phyloP scores from a whole-genome alignment of 1,284 basidiomycete genomes.

The Xerocomus minutiporus region DNA sequence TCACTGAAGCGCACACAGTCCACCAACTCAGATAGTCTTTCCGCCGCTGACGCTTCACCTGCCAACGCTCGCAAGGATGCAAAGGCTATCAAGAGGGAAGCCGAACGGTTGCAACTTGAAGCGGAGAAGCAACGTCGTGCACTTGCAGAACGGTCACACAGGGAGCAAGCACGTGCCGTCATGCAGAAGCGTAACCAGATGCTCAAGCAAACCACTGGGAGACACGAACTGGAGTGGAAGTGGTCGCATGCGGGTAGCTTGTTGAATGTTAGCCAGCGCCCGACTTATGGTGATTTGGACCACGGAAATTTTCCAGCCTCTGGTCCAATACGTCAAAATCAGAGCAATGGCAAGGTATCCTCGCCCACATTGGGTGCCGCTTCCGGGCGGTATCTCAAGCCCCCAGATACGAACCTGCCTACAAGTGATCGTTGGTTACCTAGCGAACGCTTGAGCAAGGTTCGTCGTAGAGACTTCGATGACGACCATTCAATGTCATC shows the following conservation, averaged over 20 bases:
- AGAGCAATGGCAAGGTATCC: slow-evolving; percentile 35
- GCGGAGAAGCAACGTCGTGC: slow-evolving; percentile 85
- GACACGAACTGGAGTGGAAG: slow-evolving; percentile 58
- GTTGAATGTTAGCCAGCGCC: slow-evolving; percentile 34
- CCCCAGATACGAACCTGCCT: slow-evolving; percentile 34
- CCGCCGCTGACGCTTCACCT: slow-evolving; percentile 51
- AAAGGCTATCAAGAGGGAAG: slow-evolving; percentile 89
- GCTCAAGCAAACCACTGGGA: slow-evolving; percentile 51
- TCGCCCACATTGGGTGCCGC: slow-evolving; percentile 53
- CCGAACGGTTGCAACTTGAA: slow-evolving; percentile 77
- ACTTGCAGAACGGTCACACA: slow-evolving; percentile 67
- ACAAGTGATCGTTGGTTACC: slow-evolving; percentile 51
- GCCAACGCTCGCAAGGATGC: slow-evolving; percentile 53
- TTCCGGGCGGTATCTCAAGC: slow-evolving; percentile 49
- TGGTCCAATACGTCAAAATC: slow-evolving; percentile 57
- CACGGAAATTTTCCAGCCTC: slow-evolving; percentile 50
- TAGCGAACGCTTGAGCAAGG: slow-evolving; percentile 66
- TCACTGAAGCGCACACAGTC: slow-evolving; percentile 86
- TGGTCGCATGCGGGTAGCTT: slow-evolving; percentile 38
- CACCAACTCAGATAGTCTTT: slow-evolving; percentile 68
- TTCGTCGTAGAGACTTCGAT: slow-evolving; percentile 76
- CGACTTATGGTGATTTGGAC: slow-evolving; percentile 33
- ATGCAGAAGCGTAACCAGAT: slow-evolving; percentile 87
- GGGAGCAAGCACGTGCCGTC: slow-evolving; percentile 90
- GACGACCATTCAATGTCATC: slow-evolving; percentile 90